Conservation (phyloP, 2,329 filamentous ascomycete genomes). For the Lecanicillium sp. region DNA sequence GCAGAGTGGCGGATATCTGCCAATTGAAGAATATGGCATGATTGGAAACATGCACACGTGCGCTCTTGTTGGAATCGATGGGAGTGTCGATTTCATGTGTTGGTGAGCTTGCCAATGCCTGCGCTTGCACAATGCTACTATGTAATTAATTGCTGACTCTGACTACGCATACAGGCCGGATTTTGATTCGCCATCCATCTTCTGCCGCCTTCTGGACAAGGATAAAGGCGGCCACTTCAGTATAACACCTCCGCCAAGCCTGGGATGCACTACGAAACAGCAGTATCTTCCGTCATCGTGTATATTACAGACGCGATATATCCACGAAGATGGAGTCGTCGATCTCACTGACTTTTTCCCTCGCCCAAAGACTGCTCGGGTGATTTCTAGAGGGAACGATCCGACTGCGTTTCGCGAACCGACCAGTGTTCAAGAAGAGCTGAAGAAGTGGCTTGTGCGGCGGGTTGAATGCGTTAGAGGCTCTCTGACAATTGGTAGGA, state of each 20-base stretch:
- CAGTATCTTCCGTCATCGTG: conserved; percentile 69
- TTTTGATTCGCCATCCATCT: conserved; percentile 70
- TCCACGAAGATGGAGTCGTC: conserved; percentile 66
- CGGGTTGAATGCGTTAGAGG: conserved; percentile 67
- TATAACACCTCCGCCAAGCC: conserved; percentile 45
- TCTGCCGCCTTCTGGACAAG: conserved; percentile 66
- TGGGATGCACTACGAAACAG: conserved; percentile 62
- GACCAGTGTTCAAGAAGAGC: conserved; percentile 45
- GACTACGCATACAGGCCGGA: conserved; percentile 49
- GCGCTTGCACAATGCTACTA: not conserved
- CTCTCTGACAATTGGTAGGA: conserved; percentile 47
- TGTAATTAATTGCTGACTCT: not conserved
- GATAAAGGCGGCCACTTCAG: conserved; percentile 67
- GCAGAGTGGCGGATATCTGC: conserved; percentile 41
- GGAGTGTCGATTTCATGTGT: conserved; percentile 70
- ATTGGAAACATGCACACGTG: conserved; percentile 77
- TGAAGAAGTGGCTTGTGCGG: conserved; percentile 64
- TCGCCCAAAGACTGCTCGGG: conserved; percentile 50
- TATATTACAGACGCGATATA: conserved; percentile 69
- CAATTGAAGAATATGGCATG: conserved; percentile 70
- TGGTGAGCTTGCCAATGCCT: conserved; percentile 42
- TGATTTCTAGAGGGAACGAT: conserved; percentile 37
- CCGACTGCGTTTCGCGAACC: conserved; percentile 47
- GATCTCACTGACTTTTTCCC: conserved; percentile 71
- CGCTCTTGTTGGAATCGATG: conserved; percentile 65